Evolutionary conservation across 768 basidiomycete species (phyloP), one percentile per base, ranked within the genome.

Genomic region (Mycena rebaudengoi): DNA sequence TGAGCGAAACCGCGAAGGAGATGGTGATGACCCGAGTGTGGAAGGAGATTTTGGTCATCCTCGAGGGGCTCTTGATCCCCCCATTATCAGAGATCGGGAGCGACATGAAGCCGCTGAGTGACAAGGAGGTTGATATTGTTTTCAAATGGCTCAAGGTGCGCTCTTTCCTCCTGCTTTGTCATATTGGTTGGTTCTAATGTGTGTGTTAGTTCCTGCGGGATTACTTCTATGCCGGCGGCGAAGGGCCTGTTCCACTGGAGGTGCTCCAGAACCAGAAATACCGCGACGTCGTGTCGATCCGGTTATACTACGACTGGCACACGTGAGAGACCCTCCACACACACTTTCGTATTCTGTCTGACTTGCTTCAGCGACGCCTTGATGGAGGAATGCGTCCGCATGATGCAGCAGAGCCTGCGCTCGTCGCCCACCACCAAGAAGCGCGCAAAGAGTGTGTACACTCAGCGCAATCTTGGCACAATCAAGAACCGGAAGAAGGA

Each of bases 41-140:
- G 98, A 99, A 99, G 80, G 97, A 99, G 76, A 89, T 99, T 58
- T 74, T 99, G 71, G 82, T 81, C 21, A 86, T 95, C 18, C 85
- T 99, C 58, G 98, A 98, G 73, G 90, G 88, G 11, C 78, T 99
- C 68, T 85, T 99, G 64, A 90, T 99, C 16, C 98, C 98, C 4
- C 93, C 96, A 3, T 76, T 99, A 58, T 93, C 91, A 6, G 94
- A 97, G 63, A 79, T 86, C 18, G 82, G 90, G 11, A 95, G 95
- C 43, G 92, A 95, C 55, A 91, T 99, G 94, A 91, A 93, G 69
- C 91, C 96, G 1, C 75, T 99, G 73, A 90, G 85, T 26, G 98
- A 99, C 71, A 96, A 97, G 78, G 98, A 98, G 79, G 92, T 99
- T 35, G 98, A 99, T 74, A 91, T 98, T 62, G 97, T 96, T n/a